Conservation (phyloP, 2,329 filamentous ascomycete genomes). For the Aspergillus melleus region DNA sequence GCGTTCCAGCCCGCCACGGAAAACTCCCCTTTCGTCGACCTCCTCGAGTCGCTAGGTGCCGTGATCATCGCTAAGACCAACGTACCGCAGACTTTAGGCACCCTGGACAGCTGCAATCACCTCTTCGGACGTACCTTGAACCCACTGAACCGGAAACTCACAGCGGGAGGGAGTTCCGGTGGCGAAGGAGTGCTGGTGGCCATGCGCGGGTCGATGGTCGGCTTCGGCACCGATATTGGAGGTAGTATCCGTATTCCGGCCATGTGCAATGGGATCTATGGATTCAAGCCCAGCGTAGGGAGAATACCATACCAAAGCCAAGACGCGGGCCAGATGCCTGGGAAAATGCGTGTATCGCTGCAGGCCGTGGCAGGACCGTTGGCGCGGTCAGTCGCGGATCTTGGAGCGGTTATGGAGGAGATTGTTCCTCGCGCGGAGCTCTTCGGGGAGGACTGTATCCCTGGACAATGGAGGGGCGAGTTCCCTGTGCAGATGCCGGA, state of each 20-base stretch:
- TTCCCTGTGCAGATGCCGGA: constrained; percentile 17
- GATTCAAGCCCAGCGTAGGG: constrained; percentile 50
- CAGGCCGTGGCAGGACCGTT: constrained; percentile 48
- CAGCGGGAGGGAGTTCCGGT: constrained; percentile 65
- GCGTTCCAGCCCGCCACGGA: constrained; percentile 58
- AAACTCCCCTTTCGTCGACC: constrained; percentile 59
- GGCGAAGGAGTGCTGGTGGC: constrained; percentile 64
- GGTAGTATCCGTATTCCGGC: constrained; percentile 49
- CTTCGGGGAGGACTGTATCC: constrained; percentile 52
- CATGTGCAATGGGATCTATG: constrained; percentile 54
- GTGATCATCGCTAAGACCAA: constrained; percentile 72
- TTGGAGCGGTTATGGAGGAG: constrained; percentile 51
- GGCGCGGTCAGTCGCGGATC: constrained; percentile 40
- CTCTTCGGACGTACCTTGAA: constrained; percentile 64
- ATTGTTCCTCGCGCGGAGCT: constrained; percentile 54
- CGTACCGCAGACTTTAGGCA: constrained; percentile 58
- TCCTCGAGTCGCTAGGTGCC: constrained; percentile 62
- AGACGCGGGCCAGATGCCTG: constrained; percentile 48
- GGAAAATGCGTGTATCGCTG: constrained; percentile 53
- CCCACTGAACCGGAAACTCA: constrained; percentile 60
- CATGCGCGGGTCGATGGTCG: constrained; percentile 59
- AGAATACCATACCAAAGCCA: constrained; percentile 56
- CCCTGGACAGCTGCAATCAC: constrained; percentile 60
- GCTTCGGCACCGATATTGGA: constrained; percentile 63
- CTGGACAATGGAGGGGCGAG: constrained; percentile 42